Base-by-base conservation (phyloP, 768 basidiomycete species). In the Ramaria sp. region DNA sequence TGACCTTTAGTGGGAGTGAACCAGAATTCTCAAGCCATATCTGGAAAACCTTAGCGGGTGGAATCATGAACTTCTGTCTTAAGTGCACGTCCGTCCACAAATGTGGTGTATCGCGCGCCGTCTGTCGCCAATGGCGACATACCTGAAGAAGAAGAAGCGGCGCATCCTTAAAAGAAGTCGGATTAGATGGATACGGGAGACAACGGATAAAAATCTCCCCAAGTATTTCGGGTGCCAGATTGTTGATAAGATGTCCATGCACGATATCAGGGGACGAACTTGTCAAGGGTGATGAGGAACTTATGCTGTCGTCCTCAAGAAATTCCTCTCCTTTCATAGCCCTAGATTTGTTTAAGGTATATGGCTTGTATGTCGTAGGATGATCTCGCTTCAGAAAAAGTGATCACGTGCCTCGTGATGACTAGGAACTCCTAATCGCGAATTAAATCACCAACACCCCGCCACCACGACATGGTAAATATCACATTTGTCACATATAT, bases 71-170 rank as follows among this genome's bases (percentile, higher is more conserved):
- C 15, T 8, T 16, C 27, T 15, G 24, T 22, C 24, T 27, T 15
- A 52, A 0, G 28, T 24, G 3, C 12, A 52, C 3, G 5, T 38
- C 25, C 13, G 38, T 39, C 51, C 51, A 52, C 20, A 52, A 25
- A 13, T 13, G 27, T 22, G 51, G 51, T 28, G 51, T 52, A 13
- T n/a, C 36, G 27, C 12, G 25, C n/a, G n/a, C 36, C 18, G 25
- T 52, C 18, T 43, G 18, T n/a, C 51, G 51, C 51, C 51, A 52
- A 25, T 13, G 51, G 16, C 18, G 51, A 24, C 51, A 52, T 20
- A 52, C 37, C 18, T 30, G 38, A 13, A 42, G 20, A 2, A 52
- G 37, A 27, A 52, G 39, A n/a, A 52, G 37, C 27, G 51, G 51
- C 5, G 37, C 51, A 5, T 52, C 51, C 5, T 16, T 30, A 24